Evolutionary conservation across 1,284 basidiomycete species (phyloP).

Genomic region (Xerocomus minutiporus): DNA sequence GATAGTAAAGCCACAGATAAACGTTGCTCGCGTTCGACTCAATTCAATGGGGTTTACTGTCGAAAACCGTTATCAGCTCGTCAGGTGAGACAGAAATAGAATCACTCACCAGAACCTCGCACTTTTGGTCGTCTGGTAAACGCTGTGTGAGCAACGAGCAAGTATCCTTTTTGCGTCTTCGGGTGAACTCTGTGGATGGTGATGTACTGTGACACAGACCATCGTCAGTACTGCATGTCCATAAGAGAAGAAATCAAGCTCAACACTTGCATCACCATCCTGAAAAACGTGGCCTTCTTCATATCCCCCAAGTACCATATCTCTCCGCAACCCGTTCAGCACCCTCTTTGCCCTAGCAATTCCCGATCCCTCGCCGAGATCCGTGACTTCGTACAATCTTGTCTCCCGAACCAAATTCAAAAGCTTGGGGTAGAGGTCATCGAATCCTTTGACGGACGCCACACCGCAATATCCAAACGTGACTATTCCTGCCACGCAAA

Average conservation of each 20-base stretch:
- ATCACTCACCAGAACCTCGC: constrained; percentile 63
- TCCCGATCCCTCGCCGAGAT: constrained; percentile 53
- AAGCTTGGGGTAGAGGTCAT: constrained; percentile 92
- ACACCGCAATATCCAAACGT: constrained; percentile 83
- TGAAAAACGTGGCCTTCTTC: constrained; percentile 93
- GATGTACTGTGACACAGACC: constrained; percentile 59
- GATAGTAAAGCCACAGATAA: constrained; percentile 75
- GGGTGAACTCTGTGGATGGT: constrained; percentile 88
- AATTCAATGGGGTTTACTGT: constrained; percentile 81
- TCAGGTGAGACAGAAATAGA: neutral
- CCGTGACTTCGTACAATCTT: constrained; percentile 66
- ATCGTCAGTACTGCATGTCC: constrained; percentile 5
- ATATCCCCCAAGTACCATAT: constrained; percentile 81
- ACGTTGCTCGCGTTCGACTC: constrained; percentile 72
- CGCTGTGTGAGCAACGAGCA: constrained; percentile 86
- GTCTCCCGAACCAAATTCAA: constrained; percentile 83
- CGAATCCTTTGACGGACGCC: constrained; percentile 92
- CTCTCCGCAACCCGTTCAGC: constrained; percentile 81
- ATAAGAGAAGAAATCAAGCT: constrained; percentile 25
- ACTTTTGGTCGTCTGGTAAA: constrained; percentile 77
- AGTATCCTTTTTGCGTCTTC: constrained; percentile 83
- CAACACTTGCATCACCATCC: constrained; percentile 81
- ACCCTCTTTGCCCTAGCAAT: constrained; percentile 81
- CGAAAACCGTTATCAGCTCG: neutral
- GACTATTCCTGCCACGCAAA: constrained; percentile 86